Evolutionary conservation across 1,139 yeast species (phyloP).

Genomic region (Debaryomycetaceae sp.): DNA sequence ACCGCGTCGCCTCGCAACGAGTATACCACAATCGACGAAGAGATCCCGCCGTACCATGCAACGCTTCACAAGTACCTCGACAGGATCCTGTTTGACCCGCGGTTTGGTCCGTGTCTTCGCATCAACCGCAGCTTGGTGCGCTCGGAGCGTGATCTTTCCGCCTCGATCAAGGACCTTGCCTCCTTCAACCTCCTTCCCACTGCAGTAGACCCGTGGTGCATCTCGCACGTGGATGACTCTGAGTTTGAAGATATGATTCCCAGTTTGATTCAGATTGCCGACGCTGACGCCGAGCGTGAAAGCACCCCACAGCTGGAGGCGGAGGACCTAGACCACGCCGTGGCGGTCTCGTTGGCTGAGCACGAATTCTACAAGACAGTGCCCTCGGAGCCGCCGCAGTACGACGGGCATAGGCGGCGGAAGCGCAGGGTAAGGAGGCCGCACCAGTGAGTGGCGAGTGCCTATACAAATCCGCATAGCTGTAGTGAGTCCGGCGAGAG

Average conservation of each 20-base stretch:
- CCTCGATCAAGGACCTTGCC: slow-evolving; percentile 24
- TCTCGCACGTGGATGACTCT: slow-evolving; percentile 36
- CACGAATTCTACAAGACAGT: slow-evolving; percentile 5
- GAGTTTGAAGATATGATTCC: slow-evolving; percentile 34
- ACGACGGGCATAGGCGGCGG: slow-evolving; percentile 2
- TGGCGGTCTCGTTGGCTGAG: slow-evolving; percentile 11
- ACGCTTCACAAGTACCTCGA: slow-evolving; percentile 33
- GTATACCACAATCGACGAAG: slow-evolving; percentile 16
- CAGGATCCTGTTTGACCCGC: slow-evolving; percentile 37
- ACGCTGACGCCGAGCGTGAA: slow-evolving; percentile 3
- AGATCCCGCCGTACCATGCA: slow-evolving; percentile 37
- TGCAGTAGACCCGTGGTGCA: slow-evolving; percentile 31
- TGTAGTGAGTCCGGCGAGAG: too few relatives aligned
- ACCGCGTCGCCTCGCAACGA: slow-evolving; percentile 20
- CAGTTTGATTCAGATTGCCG: slow-evolving; percentile 16
- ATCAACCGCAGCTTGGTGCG: slow-evolving; percentile 30
- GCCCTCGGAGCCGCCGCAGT: slow-evolving; percentile 7
- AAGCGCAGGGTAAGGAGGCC: too few relatives aligned
- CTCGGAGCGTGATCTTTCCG: slow-evolving; percentile 21
- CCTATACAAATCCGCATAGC: too few relatives aligned
- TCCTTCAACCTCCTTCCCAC: slow-evolving; percentile 29
- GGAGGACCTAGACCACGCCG: slow-evolving; percentile 10
- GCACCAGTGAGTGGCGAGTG: too few relatives aligned
- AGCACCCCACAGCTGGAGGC: background rate
- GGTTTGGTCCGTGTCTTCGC: slow-evolving; percentile 36